Base-by-base conservation (phyloP, 1,284 basidiomycete genomes). In the Tylopilus sp. region DNA sequence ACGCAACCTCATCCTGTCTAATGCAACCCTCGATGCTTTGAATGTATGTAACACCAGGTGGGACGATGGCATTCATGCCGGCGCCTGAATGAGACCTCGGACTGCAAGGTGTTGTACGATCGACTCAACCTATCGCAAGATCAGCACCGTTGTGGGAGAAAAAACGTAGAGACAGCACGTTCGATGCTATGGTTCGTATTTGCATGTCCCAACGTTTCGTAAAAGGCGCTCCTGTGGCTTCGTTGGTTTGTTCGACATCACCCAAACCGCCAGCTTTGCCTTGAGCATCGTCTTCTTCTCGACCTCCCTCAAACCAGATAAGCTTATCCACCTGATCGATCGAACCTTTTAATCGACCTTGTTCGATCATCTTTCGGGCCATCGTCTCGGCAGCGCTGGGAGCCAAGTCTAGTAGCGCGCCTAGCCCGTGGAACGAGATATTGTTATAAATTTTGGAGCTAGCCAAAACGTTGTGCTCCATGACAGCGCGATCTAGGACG, bases 401-500 rank as follows among this genome's bases (percentile, higher is more conserved):
- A 7, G 89, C 87, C 52, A 96, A 71, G 61, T 91, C 89, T 38
- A 97, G 76, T 17, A 96, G 73, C 2, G 86, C 82, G 21, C 92
- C 94, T 7, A 97, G 72, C 10, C 92, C 93, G 30, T 80, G 76
- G 69, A 96, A 96, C 7, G 90, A 88, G 71, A 97, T 94, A 61
- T 96, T 96, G 65, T 91, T 91, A 67, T 94, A 95, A 44, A 94
- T 90, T 65, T 93, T 91, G 2, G 92, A 95, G 62, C 92, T 93
- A 10, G 94, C 92, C 52, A 96, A 81, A 15, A 99, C 76, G 67
- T 99, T 99, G 72, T 99, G 96, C 67, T 99, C 95, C 82, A 98
- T 91, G 42, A 99, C 91, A 2, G 96, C 96, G 44, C 94, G 82
- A 67, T 98, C 95, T 29, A 99, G 79, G n/a, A 99, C 94, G 9